These are phyloP conservation scores for Cryptococcus sp. DNA, from an alignment of 1,284 basidiomycete species.

Conservation along the genomic window DNA sequence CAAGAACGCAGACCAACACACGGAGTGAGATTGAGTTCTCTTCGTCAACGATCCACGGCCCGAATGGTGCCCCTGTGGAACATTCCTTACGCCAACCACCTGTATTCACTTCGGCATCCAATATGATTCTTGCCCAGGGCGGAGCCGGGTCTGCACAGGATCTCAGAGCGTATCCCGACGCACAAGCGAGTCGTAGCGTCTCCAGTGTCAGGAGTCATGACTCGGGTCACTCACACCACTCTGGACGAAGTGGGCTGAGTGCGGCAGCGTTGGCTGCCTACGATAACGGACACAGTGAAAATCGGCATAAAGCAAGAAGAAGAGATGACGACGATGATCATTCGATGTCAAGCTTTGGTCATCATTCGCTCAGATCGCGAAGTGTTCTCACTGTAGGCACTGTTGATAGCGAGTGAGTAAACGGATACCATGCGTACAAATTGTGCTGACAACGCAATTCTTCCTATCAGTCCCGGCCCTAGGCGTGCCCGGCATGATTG, in stretches of 20 bases:
- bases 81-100: constrained; percentile 4
- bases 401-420: constrained; percentile 51
- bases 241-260: constrained; percentile 20
- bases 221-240: constrained; percentile 15
- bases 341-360: constrained; percentile 82
- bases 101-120: constrained; percentile 6
- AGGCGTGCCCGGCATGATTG: constrained; percentile 53
- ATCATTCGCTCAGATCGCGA: constrained; percentile 62
- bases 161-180: constrained; percentile 11
- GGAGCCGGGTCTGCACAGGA: constrained; percentile 3
- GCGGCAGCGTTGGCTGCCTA: constrained; percentile 24
- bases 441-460: constrained; percentile 46
- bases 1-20: constrained; percentile 45
- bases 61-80: neutral
- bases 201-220: constrained; percentile 21
- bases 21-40: constrained; percentile 44
- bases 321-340: constrained; percentile 84
- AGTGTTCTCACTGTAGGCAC: constrained; percentile 47
- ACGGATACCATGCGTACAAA: constrained; percentile 50
- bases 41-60: constrained; percentile 6
- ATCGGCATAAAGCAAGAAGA: constrained; percentile 72
- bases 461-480: constrained; percentile 78
- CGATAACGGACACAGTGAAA: constrained; percentile 26
- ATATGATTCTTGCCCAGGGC: constrained; percentile 3
- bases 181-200: constrained; percentile 13